phyloP scores from a whole-genome alignment of 371 early-diverging fungal species.

The Syncephalis plumigaleata region DNA sequence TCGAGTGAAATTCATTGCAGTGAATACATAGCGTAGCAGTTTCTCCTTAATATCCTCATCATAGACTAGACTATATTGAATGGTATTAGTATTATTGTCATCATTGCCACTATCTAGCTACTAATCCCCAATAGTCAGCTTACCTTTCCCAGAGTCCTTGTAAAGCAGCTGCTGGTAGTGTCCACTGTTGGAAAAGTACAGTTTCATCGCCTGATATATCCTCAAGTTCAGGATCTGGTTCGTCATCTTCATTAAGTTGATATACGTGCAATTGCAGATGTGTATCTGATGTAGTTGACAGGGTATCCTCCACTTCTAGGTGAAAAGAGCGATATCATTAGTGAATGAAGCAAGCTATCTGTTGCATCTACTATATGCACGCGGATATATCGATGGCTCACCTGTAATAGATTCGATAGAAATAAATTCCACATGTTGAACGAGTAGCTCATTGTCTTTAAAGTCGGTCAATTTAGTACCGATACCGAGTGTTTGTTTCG shows the following conservation, averaged over 20 bases:
- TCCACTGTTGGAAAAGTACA: constrained; percentile 14
- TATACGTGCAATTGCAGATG: constrained; percentile 16
- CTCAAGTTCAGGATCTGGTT: constrained; percentile 6
- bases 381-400: constrained; percentile 11
- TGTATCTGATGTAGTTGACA: not conserved
- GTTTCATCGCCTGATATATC: constrained; percentile 13
- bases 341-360: not conserved
- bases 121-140: too few relatives aligned
- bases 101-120: too few relatives aligned
- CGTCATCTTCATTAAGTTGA: constrained; percentile 15
- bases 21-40: constrained; percentile 31
- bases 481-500: not conserved
- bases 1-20: constrained; percentile 33
- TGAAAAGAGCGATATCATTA: too few relatives aligned
- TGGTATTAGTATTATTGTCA: too few relatives aligned
- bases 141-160: constrained; percentile 35
- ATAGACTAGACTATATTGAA: constrained; percentile 21
- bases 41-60: constrained; percentile 21
- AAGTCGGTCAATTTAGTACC: constrained; percentile 1
- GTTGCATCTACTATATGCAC: not conserved
- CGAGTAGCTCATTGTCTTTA: not conserved
- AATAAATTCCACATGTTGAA: constrained; percentile 2
- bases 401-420: constrained; percentile 6
- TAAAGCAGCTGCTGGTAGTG: constrained; percentile 15
- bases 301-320: not conserved